Evolutionary conservation across 768 basidiomycete genomes (phyloP).

Genomic region (Leccinum broughii): DNA sequence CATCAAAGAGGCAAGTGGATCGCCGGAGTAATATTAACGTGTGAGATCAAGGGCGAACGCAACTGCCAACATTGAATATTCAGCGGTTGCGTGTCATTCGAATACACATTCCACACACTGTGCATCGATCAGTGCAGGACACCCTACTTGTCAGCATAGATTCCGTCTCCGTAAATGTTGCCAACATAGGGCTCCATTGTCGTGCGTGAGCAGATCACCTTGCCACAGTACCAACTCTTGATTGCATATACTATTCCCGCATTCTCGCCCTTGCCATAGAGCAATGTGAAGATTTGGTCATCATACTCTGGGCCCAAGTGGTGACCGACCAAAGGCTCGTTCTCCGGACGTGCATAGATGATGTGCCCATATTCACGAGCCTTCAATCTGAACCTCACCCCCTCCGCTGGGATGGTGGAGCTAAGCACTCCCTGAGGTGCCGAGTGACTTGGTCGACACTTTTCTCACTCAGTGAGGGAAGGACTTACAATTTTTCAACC

Average conservation of each 20-base stretch:
- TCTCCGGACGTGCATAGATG: neutral
- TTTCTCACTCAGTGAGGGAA: no score
- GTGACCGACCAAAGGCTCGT: slow-evolving; percentile 1
- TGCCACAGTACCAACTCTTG: slow-evolving; percentile 10
- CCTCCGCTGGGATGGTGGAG: slow-evolving; percentile 1
- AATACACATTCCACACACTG: no score
- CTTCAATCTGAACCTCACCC: slow-evolving; percentile 1
- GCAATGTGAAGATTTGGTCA: slow-evolving; percentile 8
- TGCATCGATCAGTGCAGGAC: no score
- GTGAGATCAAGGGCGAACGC: no score
- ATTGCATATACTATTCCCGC: slow-evolving; percentile 2
- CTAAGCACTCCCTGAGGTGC: neutral
- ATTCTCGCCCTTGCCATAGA: neutral
- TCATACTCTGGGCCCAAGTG: neutral
- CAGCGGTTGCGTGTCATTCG: no score
- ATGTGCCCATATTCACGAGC: neutral
- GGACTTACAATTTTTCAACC: no score
- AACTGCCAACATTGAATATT: no score
- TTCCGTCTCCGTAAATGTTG: no score
- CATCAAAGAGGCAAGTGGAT: no score
- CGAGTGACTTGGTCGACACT: neutral
- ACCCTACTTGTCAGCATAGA: no score
- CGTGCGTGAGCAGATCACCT: slow-evolving; percentile 6
- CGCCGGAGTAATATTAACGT: no score
- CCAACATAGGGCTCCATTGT: no score